Evolutionary conservation across 306 rosid genomes (phyloP), one percentile per base, ranked within the genome.

Genomic region (Ochetophila trinervis): DNA sequence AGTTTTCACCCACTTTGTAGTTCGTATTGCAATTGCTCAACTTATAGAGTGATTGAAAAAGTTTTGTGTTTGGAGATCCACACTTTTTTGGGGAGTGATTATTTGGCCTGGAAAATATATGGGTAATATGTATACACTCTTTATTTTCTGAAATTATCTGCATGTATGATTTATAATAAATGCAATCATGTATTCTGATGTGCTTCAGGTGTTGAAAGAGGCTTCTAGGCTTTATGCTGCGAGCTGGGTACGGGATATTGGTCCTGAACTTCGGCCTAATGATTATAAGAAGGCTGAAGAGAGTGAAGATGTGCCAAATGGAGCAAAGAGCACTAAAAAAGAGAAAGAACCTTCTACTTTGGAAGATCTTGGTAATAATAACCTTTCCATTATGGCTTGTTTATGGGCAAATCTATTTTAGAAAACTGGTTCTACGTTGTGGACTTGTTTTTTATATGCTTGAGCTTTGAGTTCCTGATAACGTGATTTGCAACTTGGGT

Each of bases 181-280:
- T 50, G 13, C 21, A 35, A 45, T 67, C 22, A 58, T 52, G 49
- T 45, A 14, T 52, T 47, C 58, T 55, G 9, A n/a, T 10, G 23
- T 47, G 23, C 47, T 70, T 56, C 73, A 89, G 96, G 89, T 92
- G 57, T 75, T 92, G 76, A 92, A 87, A 84, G 82, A 78, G 72
- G 96, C 96, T 63, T 48, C 86, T 67, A 85, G 88, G 88, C 89
- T 89, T 68, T 89, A 92, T 76, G 86, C 83, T 47, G 95, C 89
- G 59, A 85, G 96, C 80, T 92, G 95, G 96, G 89, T 89, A 47
- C 87, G 91, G 53, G 93, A 92, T 70, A 87, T 92, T 34, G 96
- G 98, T 77, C 98, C 96, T 45, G 98, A 92, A 24, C 93, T 92
- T 58, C 82, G 89, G 21, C 98, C 98, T 62, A 53, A 89, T 57